Evolutionary conservation across 116 monocot species (phyloP), one percentile per base, ranked within the genome.

Genomic region (Iris pallida): DNA sequence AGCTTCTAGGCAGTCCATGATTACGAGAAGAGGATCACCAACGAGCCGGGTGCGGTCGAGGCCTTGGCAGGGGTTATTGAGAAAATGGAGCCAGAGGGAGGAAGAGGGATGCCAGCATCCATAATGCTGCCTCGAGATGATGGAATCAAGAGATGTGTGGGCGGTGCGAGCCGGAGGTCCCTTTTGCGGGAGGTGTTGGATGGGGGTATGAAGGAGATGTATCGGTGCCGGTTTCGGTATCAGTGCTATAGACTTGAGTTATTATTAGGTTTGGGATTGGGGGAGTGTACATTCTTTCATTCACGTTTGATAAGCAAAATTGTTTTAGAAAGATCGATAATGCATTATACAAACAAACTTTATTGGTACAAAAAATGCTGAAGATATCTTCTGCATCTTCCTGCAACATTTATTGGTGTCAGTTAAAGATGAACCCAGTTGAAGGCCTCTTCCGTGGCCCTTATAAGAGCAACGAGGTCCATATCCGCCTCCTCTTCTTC

Each of bases 91-190:
- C 18, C 57, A 65, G 4, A 79, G 89, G 30, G 68, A 89, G 93
- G 68, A 81, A 84, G 82, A 89, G 81, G 70, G 93, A 93, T 62
- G 89, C 89, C 83, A 46, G 93, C 86, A 93, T 55, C 49, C 68
- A 0, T 86, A 84, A 6, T 78, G 79, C 64, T 77, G 77, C 42
- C 56, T 46, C 15, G 48, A 73, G 49, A 86, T 89, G 83, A 47
- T 89, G 16, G 82, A 86, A 3, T 77, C 78, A 0, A 81, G 89
- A 0, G 89, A 86, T 1, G 76, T 76, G 15, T 64, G 78, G 0
- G 78, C 81, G 30, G 30, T 30, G 30, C 30, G 30, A 30, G 30
- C 30, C 30, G 0, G 30, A 30, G 30, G 30, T 30, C 30, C 30
- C 30, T 30, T 30, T 30, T 30, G 30, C 3, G 30, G 30, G 30